Evolutionary conservation across 1,139 yeast genomes (phyloP), one percentile per base, ranked within the genome.

Genomic region (Pneumocystis wakefieldiae): DNA sequence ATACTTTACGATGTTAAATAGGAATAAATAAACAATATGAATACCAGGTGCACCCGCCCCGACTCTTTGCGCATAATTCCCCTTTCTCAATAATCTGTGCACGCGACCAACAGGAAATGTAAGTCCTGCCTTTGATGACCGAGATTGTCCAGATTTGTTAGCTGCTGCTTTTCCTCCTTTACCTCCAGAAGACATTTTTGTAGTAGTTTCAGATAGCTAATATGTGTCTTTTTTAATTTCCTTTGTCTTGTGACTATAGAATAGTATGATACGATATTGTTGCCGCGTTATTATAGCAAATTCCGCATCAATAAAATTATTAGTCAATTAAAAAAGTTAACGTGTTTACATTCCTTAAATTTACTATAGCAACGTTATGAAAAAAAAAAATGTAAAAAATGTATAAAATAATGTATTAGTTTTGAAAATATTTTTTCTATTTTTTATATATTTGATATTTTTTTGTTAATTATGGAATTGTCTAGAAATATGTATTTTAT

Each of bases 101-200:
- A 91, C 94, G 86, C 97, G 92, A 79, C 97, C 97, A 72, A 92
- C 97, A 80, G 97, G 97, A 95, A 92, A 91, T 73, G 96, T 88
- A 77, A 91, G 85, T 78, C 97, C 97, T 76, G 97, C 97, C 82
- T 89, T 91, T 69, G 96, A 86, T 72, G 97, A 91, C 84, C 97
- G 90, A 66, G 97, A 87, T 79, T 94, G 92, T 76, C 90, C 91
- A 71, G 95, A 80, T 24, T 48, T 48, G 55, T 19, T 24, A 67
- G 79, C 75, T 74, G 95, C 94, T 76, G 96, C 95, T 81, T 90
- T 90, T 74, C 91, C 91, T 78, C 97, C 97, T 86, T 91, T 91
- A 78, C 97, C 97, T 78, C 96, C 96, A 77, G 97, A 65, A 66
- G 65, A 64, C 42, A 39, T 57, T 24, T 41, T 24, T 48, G 10